A percentile compares a stretch with the other conserved stretches of the same genome.
These are phyloP conservation scores for Crithidia expoeki DNA, from an alignment of 208 protist species.

Conservation along the genomic window DNA sequence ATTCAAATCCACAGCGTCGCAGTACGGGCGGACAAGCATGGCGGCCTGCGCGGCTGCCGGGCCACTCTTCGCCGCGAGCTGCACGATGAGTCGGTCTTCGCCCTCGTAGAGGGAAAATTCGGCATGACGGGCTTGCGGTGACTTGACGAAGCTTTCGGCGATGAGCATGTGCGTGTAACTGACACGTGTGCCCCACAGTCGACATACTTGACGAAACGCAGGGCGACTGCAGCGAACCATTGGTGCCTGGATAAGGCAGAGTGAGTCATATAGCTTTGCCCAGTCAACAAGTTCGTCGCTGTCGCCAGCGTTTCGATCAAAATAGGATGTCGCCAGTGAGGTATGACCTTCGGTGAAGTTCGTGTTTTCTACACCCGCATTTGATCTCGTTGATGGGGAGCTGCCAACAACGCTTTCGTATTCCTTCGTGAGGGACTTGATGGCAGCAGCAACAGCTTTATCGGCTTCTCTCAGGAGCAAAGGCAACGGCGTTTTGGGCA, in stretches of 20 bases:
- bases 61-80: constrained; percentile 82
- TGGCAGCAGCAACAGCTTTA: constrained; percentile 16
- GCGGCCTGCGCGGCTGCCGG: constrained; percentile 62
- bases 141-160: constrained; percentile 79
- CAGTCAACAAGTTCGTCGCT: constrained; percentile 5
- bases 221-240: constrained; percentile 94
- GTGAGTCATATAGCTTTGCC: constrained; percentile 38
- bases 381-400: not conserved
- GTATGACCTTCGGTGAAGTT: too few species aligned
- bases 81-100: constrained; percentile 80
- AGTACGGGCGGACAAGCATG: constrained; percentile 58
- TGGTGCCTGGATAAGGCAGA: constrained; percentile 84
- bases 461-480: constrained; percentile 21
- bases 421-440: constrained; percentile 16
- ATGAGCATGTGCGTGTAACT: constrained; percentile 94
- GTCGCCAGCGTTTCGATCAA: not conserved
- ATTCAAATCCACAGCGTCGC: constrained; percentile 92
- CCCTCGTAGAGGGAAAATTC: constrained; percentile 79
- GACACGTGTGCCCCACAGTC: constrained; percentile 75
- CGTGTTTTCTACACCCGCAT: too few species aligned
- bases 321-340: not conserved
- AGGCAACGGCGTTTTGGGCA: constrained; percentile 10
- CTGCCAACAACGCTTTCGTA: constrained; percentile 10
- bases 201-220: constrained; percentile 80
- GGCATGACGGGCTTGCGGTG: constrained; percentile 65